phyloP scores from a whole-genome alignment of 2,329 filamentous ascomycete genomes.

The Fusarium haematococcum region DNA sequence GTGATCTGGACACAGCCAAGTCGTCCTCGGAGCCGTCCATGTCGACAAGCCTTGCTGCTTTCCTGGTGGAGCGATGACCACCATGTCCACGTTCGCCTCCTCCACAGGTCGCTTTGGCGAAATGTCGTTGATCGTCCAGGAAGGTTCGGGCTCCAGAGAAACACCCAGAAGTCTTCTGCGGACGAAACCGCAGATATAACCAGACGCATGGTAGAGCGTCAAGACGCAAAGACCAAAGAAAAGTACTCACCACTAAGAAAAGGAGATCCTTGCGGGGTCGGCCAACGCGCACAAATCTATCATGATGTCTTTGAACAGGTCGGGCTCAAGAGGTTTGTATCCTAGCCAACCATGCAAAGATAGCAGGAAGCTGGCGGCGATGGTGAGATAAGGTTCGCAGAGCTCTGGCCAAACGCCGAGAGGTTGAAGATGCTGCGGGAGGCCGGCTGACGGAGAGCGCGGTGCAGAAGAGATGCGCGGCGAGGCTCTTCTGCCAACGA shows the following conservation, averaged over 20 bases:
- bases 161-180: not conserved
- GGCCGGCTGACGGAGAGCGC: conserved; percentile 22
- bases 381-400: conserved; percentile 2
- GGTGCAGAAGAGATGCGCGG: conserved; percentile 36
- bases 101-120: not conserved
- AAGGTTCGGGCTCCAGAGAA: not conserved
- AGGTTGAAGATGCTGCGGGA: conserved; percentile 23
- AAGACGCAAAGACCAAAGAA: conserved; percentile 11
- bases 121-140: not conserved
- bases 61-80: not conserved
- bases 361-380: conserved; percentile 27
- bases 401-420: conserved; percentile 21
- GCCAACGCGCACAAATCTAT: conserved; percentile 53
- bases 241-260: conserved; percentile 56
- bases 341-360: conserved; percentile 40
- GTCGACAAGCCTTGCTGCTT: not conserved
- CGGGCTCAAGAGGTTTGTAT: conserved; percentile 39
- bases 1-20: not conserved
- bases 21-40: not conserved
- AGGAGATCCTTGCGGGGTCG: conserved; percentile 48
- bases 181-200: not conserved
- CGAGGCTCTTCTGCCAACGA: conserved; percentile 43
- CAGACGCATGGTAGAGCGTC: conserved; percentile 7
- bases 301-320: conserved; percentile 53
- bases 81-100: not conserved